Evolutionary conservation across 257 asterid genomes (phyloP).

Genomic region (Linderniella brevidens): DNA sequence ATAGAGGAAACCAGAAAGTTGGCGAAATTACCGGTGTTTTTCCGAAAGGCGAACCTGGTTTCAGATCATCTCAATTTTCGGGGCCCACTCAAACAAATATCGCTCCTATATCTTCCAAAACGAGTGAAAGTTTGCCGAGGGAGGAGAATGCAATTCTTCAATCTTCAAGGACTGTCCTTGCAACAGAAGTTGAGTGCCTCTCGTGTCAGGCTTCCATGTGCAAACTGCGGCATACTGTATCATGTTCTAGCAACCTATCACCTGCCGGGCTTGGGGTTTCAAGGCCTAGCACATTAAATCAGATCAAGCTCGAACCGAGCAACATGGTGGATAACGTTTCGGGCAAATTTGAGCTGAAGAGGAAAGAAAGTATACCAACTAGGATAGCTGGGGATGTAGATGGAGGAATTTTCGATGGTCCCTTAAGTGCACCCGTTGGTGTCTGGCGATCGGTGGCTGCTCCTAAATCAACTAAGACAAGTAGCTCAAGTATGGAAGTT

Average conservation of each 20-base stretch:
- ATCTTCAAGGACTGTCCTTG: constrained; percentile 54
- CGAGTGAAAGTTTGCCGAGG: constrained; percentile 28
- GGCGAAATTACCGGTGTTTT: constrained; percentile 27
- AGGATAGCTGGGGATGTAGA: constrained; percentile 94
- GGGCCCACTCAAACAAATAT: constrained; percentile 27
- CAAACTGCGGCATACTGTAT: constrained; percentile 59
- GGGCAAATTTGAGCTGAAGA: constrained; percentile 54
- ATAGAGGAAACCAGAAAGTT: constrained; percentile 32
- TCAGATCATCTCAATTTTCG: constrained; percentile 32
- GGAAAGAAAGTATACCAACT: constrained; percentile 70
- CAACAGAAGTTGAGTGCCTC: constrained; percentile 84
- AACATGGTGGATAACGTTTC: constrained; percentile 41
- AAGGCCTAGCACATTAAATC: constrained; percentile 36
- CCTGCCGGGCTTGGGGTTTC: constrained; percentile 46
- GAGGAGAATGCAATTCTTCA: constrained; percentile 43
- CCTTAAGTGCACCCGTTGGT: constrained; percentile 78
- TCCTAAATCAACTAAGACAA: constrained; percentile 53
- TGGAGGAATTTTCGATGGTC: constrained; percentile 67
- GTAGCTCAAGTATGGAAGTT: constrained; percentile 50
- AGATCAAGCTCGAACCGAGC: constrained; percentile 49
- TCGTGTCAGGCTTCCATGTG: constrained; percentile 91
- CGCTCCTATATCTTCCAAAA: constrained; percentile 28
- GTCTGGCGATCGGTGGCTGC: constrained; percentile 91
- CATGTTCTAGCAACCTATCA: constrained; percentile 33
- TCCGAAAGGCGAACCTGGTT: constrained; percentile 28